Evolutionary conservation across 192 early-diverging fungal genomes (phyloP).

Genomic region (Spinellus fusiger): DNA sequence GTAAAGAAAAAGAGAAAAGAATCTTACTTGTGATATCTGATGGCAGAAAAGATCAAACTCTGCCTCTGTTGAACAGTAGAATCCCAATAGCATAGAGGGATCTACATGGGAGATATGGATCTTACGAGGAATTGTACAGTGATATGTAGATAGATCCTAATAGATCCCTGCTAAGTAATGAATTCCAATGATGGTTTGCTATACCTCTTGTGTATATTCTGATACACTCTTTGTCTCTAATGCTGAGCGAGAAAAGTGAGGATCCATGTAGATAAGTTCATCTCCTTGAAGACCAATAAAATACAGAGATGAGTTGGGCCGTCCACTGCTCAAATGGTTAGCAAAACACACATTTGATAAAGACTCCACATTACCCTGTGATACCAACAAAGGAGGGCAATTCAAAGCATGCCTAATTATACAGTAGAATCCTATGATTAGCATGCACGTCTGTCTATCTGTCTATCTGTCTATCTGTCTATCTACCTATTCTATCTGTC

Average conservation of each 20-base stretch:
- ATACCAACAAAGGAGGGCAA: conserved; percentile 82
- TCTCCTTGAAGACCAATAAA: conserved; percentile 83
- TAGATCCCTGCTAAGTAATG: neutral
- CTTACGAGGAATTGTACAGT: conserved; percentile 69
- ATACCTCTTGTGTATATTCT: conserved; percentile 40
- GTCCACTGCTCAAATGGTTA: conserved; percentile 45
- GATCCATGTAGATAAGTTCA: conserved; percentile 87
- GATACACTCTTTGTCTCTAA: conserved; percentile 43
- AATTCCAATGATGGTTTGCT: neutral
- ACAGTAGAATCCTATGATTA: no score
- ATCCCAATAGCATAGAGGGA: conserved; percentile 92
- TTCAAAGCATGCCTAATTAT: conserved; percentile 63
- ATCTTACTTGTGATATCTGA: conserved; percentile 36
- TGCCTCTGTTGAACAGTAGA: conserved; percentile 56
- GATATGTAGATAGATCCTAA: conserved; percentile 74
- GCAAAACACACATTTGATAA: neutral
- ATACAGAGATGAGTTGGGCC: conserved; percentile 91
- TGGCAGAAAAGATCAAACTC: conserved; percentile 61
- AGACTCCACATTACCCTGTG: conserved; percentile 58
- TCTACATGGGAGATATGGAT: conserved; percentile 76
- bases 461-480: no score
- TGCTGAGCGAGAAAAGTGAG: conserved; percentile 77
- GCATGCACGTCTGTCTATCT: no score
- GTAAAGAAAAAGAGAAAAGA: conserved; percentile 12
- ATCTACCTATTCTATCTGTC: no score